phyloP scores from a whole-genome alignment of 768 basidiomycete genomes.

The Cubamyces lactineus region DNA sequence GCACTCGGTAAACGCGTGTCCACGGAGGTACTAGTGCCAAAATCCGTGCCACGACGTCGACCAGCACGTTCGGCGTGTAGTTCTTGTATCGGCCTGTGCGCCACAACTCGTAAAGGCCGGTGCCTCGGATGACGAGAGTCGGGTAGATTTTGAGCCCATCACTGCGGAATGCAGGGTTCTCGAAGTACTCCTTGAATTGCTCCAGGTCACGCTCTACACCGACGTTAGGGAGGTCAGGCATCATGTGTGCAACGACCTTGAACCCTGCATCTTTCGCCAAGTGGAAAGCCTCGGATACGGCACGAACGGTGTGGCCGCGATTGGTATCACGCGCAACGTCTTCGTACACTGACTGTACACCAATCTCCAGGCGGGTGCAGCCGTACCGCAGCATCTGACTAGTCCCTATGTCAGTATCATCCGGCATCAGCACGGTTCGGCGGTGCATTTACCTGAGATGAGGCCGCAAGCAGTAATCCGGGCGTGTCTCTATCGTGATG shows the following conservation, averaged over 20 bases:
- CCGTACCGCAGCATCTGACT: slow-evolving; percentile 99
- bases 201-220: slow-evolving; percentile 96
- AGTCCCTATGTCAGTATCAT: slow-evolving; percentile 5
- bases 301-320: slow-evolving; percentile 96
- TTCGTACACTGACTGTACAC: slow-evolving; percentile 98
- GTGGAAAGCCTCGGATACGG: slow-evolving; percentile 96
- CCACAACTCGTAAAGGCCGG: slow-evolving; percentile 95
- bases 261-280: slow-evolving; percentile 98
- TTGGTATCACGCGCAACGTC: slow-evolving; percentile 99
- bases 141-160: slow-evolving; percentile 99
- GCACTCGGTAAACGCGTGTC: slow-evolving; percentile 98
- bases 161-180: slow-evolving; percentile 95
- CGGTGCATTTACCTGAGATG: slow-evolving; percentile 74
- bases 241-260: slow-evolving; percentile 99
- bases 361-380: slow-evolving; percentile 97
- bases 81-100: slow-evolving; percentile 98
- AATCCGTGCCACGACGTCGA: slow-evolving; percentile 96
- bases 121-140: slow-evolving; percentile 96
- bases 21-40: slow-evolving; percentile 97
- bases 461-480: slow-evolving; percentile 96
- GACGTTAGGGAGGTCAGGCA: slow-evolving; percentile 98
- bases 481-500: slow-evolving; percentile 98
- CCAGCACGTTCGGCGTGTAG: slow-evolving; percentile 97
- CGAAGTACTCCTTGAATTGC: slow-evolving; percentile 99
- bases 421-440: neutral